Conservation (phyloP, 768 basidiomycete species). For the Phaeolepiota aurea region DNA sequence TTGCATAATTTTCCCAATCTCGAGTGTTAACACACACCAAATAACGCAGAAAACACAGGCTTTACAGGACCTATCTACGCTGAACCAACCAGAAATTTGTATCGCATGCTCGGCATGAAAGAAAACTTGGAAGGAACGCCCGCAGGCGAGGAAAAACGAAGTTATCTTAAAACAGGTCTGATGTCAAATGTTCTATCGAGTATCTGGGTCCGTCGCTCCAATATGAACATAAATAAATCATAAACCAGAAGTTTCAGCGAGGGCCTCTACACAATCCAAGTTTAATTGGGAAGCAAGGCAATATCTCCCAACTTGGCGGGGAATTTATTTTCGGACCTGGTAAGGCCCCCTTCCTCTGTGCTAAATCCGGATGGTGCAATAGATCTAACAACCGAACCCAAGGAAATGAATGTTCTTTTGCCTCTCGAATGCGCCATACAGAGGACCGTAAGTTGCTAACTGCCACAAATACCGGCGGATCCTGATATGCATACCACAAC, state of each 20-base stretch:
- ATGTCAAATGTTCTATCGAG: slow-evolving; percentile 26
- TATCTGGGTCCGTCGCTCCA: slow-evolving; percentile 31
- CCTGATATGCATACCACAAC: background rate
- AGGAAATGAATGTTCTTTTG: slow-evolving; percentile 42
- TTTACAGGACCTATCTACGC: slow-evolving; percentile 49
- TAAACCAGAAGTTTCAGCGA: slow-evolving; percentile 11
- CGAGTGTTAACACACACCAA: background rate
- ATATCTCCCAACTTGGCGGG: slow-evolving; percentile 53
- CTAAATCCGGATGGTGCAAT: background rate
- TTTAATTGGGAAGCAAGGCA: slow-evolving; percentile 54
- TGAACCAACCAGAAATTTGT: slow-evolving; percentile 54
- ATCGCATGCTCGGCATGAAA: slow-evolving; percentile 53
- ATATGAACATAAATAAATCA: background rate
- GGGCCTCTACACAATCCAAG: slow-evolving; percentile 33
- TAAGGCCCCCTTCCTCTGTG: slow-evolving; percentile 12
- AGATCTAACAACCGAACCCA: background rate
- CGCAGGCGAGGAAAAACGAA: slow-evolving; percentile 29
- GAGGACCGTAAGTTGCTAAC: slow-evolving; percentile 44
- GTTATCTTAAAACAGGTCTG: slow-evolving; percentile 30
- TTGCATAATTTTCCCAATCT: background rate
- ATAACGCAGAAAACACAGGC: slow-evolving; percentile 34
- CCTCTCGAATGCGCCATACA: slow-evolving; percentile 51
- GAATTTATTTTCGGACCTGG: slow-evolving; percentile 58
- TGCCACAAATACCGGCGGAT: slow-evolving; percentile 10
- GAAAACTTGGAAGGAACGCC: slow-evolving; percentile 40